phyloP scores from a whole-genome alignment of 306 rosid species.

The Fagus sylvatica region DNA sequence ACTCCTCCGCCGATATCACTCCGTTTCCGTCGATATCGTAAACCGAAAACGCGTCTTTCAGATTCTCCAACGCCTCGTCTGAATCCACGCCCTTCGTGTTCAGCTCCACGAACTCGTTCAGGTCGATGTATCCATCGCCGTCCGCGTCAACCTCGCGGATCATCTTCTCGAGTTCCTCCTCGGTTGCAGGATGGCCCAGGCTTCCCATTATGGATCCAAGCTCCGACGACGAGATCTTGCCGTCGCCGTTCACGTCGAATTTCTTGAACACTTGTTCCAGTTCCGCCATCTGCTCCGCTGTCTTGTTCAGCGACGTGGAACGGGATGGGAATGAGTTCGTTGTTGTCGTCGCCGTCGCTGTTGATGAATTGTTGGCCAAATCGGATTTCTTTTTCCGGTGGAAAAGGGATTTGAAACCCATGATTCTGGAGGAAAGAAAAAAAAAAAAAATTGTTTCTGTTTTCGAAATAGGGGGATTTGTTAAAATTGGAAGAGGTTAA shows the following conservation, averaged over 20 bases:
- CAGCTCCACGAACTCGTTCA: constrained; percentile 71
- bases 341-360: neutral
- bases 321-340: constrained; percentile 21
- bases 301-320: constrained; percentile 39
- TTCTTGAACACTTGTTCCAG: constrained; percentile 76
- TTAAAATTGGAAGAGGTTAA: too few relatives aligned
- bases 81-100: constrained; percentile 84
- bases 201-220: constrained; percentile 72
- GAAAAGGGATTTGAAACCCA: constrained; percentile 75
- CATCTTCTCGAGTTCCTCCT: constrained; percentile 64
- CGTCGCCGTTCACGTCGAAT: constrained; percentile 91
- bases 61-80: constrained; percentile 64
- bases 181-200: constrained; percentile 56
- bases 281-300: constrained; percentile 50
- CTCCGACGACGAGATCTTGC: constrained; percentile 82
- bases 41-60: constrained; percentile 80
- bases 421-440: neutral
- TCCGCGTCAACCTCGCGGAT: constrained; percentile 78
- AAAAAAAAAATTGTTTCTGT: too few relatives aligned
- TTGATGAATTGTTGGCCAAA: neutral
- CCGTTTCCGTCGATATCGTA: constrained; percentile 90
- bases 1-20: constrained; percentile 82
- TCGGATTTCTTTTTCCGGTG: constrained; percentile 50
- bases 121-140: constrained; percentile 82
- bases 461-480: too few relatives aligned